Conservation (phyloP, 2,329 filamentous ascomycete species). For the Zymoseptoria passerinii region DNA sequence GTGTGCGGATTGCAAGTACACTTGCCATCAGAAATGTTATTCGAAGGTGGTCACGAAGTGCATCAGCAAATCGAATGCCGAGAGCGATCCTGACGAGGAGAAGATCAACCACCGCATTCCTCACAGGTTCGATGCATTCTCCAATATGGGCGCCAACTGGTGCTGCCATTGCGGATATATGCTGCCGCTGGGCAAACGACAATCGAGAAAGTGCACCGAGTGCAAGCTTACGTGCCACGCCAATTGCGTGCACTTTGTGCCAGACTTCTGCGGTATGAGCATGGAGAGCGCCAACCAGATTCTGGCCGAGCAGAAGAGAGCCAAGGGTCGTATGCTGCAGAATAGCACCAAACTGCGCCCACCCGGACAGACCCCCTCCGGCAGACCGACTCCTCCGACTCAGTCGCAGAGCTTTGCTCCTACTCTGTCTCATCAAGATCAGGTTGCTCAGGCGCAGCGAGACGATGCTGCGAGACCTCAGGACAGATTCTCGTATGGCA, state of each 20-base stretch:
- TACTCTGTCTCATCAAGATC: slow-evolving; percentile 31
- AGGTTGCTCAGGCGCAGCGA: slow-evolving; percentile 17
- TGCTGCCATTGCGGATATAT: slow-evolving; percentile 98
- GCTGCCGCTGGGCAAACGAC: slow-evolving; percentile 88
- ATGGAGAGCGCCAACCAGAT: slow-evolving; percentile 97
- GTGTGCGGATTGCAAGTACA: slow-evolving; percentile 99
- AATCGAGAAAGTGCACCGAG: slow-evolving; percentile 90
- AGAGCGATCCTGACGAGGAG: slow-evolving; percentile 96
- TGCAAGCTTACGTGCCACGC: slow-evolving; percentile 87
- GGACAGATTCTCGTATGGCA: slow-evolving; percentile 42
- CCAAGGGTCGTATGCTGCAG: slow-evolving; percentile 44
- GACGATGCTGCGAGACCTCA: slow-evolving; percentile 18
- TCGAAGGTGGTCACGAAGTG: slow-evolving; percentile 95
- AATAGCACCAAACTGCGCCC: slow-evolving; percentile 51
- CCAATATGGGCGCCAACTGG: slow-evolving; percentile 97
- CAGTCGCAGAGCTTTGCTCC: slow-evolving; percentile 32
- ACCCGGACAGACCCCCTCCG: slow-evolving; percentile 25
- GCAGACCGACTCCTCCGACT: slow-evolving; percentile 38
- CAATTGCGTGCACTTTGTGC: slow-evolving; percentile 86
- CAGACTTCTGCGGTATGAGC: slow-evolving; percentile 98
- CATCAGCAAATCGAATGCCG: slow-evolving; percentile 98
- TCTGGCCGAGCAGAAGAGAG: slow-evolving; percentile 71
- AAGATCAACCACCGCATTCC: slow-evolving; percentile 99
- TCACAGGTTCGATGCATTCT: slow-evolving; percentile 92
- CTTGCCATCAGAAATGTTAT: slow-evolving; percentile 97